phyloP scores from a whole-genome alignment of 495 filamentous ascomycete genomes.

The Aspergillus funiculosus region DNA sequence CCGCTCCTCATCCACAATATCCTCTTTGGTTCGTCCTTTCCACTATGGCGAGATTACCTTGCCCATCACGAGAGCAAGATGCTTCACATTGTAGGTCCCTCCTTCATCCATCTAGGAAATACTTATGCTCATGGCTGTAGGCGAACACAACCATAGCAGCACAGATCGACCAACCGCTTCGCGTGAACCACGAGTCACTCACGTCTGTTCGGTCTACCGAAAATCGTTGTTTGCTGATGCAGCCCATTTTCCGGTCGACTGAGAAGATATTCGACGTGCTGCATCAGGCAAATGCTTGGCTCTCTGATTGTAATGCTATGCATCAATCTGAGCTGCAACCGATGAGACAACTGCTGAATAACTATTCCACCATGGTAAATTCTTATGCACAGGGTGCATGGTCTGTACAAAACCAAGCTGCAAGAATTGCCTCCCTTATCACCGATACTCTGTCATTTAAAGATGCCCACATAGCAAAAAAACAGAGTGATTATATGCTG shows the following conservation, averaged over 20 bases:
- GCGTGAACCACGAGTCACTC: conserved; percentile 29
- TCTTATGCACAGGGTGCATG: conserved; percentile 26
- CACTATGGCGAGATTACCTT: conserved; percentile 37
- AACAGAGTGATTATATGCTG: conserved; percentile 37
- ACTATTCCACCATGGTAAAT: conserved; percentile 12
- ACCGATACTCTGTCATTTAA: conserved; percentile 34
- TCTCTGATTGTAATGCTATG: neutral
- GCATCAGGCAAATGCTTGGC: conserved; percentile 8
- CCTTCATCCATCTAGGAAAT: neutral
- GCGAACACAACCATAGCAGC: conserved; percentile 25
- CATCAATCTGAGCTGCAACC: neutral
- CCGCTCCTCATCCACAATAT: conserved; percentile 31
- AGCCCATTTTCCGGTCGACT: conserved; percentile 15
- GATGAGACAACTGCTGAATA: conserved; percentile 15
- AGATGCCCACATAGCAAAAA: conserved; percentile 30
- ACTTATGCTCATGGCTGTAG: conserved; percentile 1
- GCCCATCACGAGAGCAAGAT: conserved; percentile 28
- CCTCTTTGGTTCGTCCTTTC: conserved; percentile 34
- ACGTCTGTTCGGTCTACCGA: conserved; percentile 25
- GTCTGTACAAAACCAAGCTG: conserved; percentile 27
- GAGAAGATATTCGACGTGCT: conserved; percentile 8
- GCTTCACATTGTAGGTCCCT: conserved; percentile 25
- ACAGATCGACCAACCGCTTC: conserved; percentile 27
- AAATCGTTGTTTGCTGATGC: conserved; percentile 23
- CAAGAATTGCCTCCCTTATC: conserved; percentile 29